Evolutionary conservation across 306 rosid species (phyloP).

Genomic region (Corylus heterophylla): DNA sequence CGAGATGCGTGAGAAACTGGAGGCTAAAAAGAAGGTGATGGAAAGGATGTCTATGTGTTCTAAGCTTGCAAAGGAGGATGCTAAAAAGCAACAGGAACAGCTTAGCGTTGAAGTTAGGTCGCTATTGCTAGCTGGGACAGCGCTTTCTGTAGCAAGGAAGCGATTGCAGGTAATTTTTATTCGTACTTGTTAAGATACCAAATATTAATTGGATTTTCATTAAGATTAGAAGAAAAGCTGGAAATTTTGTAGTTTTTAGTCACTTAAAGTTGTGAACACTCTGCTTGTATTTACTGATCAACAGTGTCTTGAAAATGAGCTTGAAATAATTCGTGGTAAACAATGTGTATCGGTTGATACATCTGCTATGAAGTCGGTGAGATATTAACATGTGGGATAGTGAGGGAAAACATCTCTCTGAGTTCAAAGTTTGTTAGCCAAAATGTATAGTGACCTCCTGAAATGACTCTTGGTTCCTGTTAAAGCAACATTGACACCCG

Average conservation of each 20-base stretch:
- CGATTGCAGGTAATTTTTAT: constrained; percentile 63
- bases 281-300: neutral
- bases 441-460: neutral
- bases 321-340: neutral
- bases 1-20: constrained; percentile 75
- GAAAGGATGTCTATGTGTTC: constrained; percentile 51
- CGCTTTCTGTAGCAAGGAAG: constrained; percentile 73
- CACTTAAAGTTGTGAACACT: neutral
- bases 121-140: constrained; percentile 76
- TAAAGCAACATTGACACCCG: neutral
- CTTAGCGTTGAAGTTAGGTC: constrained; percentile 73
- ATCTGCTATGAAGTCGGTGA: neutral
- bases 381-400: neutral
- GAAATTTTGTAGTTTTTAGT: neutral
- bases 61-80: constrained; percentile 60
- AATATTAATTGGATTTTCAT: neutral
- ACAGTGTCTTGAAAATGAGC: neutral
- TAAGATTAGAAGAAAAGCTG: no score
- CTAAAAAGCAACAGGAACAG: constrained; percentile 68
- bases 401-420: neutral
- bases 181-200: neutral
- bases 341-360: neutral
- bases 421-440: neutral
- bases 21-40: constrained; percentile 58
- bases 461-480: constrained; percentile 1